Conservation (phyloP, 257 asterid species). For the Fraxinus pennsylvanica region DNA sequence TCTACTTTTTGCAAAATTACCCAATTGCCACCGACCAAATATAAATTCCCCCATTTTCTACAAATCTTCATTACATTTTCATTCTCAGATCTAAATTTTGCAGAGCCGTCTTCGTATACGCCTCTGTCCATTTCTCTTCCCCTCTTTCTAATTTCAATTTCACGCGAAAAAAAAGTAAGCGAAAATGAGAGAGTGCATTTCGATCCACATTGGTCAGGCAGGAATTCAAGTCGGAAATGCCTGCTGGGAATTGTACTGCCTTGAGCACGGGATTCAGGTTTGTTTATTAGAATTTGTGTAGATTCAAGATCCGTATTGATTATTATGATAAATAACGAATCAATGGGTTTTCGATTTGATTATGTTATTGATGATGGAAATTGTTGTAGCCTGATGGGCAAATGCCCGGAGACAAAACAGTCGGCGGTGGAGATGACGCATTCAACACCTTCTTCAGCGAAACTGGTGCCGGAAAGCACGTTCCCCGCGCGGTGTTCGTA, state of each 20-base stretch:
- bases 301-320: not conserved
- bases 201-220: constrained; percentile 97
- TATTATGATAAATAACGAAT: not conserved
- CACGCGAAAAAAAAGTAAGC: not conserved
- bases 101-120: constrained; percentile 57
- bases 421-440: constrained; percentile 62
- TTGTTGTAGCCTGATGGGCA: constrained; percentile 60
- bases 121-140: constrained; percentile 31
- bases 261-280: constrained; percentile 88
- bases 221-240: constrained; percentile 96
- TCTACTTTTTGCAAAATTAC: not conserved
- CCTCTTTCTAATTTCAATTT: not conserved
- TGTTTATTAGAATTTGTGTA: not conserved
- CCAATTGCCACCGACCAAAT: not conserved
- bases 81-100: not conserved
- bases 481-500: constrained; percentile 56
- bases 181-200: constrained; percentile 95
- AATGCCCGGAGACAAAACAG: constrained; percentile 57
- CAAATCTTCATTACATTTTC: not conserved
- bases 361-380: not conserved
- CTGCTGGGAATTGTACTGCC: constrained; percentile 97
- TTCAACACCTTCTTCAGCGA: constrained; percentile 63
- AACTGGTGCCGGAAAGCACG: constrained; percentile 64
- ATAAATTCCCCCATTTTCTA: constrained; percentile 21
- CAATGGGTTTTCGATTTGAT: not conserved